These are phyloP conservation scores for Cinnamomum chago DNA, from an alignment of 164 flowering plant genomes.

Conservation along the genomic window DNA sequence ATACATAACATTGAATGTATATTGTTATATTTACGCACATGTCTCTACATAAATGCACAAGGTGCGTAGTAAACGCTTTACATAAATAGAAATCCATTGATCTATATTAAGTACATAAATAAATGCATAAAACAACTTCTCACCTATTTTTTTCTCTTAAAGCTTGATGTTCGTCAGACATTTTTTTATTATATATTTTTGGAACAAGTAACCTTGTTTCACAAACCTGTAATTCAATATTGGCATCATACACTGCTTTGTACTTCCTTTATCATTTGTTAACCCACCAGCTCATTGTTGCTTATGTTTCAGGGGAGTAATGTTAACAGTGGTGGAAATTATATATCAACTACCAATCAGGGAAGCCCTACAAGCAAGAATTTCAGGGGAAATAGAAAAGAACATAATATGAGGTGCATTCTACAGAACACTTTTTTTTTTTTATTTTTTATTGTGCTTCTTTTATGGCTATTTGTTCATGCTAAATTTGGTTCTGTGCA, in stretches of 20 bases:
- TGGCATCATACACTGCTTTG: background rate
- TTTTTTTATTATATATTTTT: too few species aligned
- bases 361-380: slow-evolving; percentile 4
- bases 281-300: background rate
- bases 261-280: background rate
- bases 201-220: background rate
- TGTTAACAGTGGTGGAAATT: background rate
- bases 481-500: background rate
- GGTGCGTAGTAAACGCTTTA: too few species aligned
- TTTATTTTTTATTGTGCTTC: background rate
- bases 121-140: too few species aligned
- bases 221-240: background rate
- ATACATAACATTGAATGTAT: too few species aligned
- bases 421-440: background rate
- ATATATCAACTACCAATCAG: background rate
- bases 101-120: too few species aligned
- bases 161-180: too few species aligned
- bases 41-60: too few species aligned
- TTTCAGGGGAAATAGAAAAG: background rate
- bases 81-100: too few species aligned
- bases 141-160: too few species aligned
- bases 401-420: background rate
- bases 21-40: too few species aligned
- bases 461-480: background rate
- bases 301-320: background rate